Conservation (phyloP, 352 stramenopile species). For the Phytopythium litorale region DNA sequence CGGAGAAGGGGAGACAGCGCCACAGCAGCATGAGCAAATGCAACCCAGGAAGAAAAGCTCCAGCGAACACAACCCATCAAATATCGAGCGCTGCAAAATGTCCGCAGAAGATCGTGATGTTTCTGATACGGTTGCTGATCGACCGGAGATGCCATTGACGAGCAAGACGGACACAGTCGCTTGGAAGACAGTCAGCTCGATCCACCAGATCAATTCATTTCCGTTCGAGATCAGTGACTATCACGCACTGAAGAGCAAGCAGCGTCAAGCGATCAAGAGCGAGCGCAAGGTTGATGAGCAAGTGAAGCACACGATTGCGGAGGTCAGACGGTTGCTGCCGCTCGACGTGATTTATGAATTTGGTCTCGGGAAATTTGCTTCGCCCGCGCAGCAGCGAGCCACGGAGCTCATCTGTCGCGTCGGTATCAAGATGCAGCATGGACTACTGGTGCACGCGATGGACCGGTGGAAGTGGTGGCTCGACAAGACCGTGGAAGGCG, state of each 20-base stretch:
- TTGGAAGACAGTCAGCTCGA: not conserved
- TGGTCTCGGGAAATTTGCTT: slow-evolving; percentile 56
- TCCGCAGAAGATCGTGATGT: not conserved
- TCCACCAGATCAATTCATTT: too few relatives aligned
- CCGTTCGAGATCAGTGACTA: slow-evolving; percentile 10
- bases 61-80: not conserved
- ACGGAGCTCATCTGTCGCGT: slow-evolving; percentile 39
- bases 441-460: slow-evolving; percentile 39
- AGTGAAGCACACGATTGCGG: slow-evolving; percentile 36
- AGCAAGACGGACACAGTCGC: not conserved
- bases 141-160: not conserved
- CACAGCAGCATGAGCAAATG: not conserved
- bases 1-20: not conserved
- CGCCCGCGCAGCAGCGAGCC: slow-evolving; percentile 54
- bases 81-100: not conserved
- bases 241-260: slow-evolving; percentile 12
- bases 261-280: slow-evolving; percentile 8
- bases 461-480: slow-evolving; percentile 37
- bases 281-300: slow-evolving; percentile 25
- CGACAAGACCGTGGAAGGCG: slow-evolving; percentile 10
- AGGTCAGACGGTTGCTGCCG: slow-evolving; percentile 55
- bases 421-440: slow-evolving; percentile 32
- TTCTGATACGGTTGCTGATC: not conserved
- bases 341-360: slow-evolving; percentile 65
- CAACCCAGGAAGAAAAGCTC: not conserved